phyloP scores from a whole-genome alignment of 2,329 filamentous ascomycete species.

The Aureobasidium lini region DNA sequence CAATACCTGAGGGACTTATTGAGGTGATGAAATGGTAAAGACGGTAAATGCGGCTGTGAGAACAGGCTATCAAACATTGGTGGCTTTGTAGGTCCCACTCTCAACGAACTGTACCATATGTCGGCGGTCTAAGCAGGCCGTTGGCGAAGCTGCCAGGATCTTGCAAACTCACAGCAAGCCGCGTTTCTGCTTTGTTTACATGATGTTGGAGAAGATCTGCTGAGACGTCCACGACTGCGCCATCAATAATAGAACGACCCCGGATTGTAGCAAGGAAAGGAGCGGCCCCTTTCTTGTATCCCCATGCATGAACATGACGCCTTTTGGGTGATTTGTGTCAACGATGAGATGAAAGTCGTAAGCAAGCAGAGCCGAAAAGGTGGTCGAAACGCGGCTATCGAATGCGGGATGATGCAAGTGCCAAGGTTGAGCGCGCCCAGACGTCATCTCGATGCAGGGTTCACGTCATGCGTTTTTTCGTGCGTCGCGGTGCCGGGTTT shows the following conservation, averaged over 20 bases:
- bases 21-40: not conserved
- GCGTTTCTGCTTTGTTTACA: not conserved
- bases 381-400: conserved; percentile 10
- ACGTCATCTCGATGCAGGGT: conserved; percentile 6
- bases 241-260: not conserved
- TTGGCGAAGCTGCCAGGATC: conserved; percentile 1
- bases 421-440: not conserved
- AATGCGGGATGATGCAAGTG: conserved; percentile 8
- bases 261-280: not conserved
- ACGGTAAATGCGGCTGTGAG: conserved; percentile 1
- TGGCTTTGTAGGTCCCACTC: conserved; percentile 8
- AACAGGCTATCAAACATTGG: not conserved
- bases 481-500: not conserved
- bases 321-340: not conserved
- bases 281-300: not conserved
- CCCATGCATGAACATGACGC: conserved; percentile 9
- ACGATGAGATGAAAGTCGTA: not conserved
- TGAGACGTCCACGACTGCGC: not conserved
- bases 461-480: not conserved
- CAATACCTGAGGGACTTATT: not conserved
- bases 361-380: conserved; percentile 1
- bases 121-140: not conserved
- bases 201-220: no score
- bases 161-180: not conserved
- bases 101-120: not conserved